phyloP scores from a whole-genome alignment of 306 rosid genomes.

The Dryas octopetala region DNA sequence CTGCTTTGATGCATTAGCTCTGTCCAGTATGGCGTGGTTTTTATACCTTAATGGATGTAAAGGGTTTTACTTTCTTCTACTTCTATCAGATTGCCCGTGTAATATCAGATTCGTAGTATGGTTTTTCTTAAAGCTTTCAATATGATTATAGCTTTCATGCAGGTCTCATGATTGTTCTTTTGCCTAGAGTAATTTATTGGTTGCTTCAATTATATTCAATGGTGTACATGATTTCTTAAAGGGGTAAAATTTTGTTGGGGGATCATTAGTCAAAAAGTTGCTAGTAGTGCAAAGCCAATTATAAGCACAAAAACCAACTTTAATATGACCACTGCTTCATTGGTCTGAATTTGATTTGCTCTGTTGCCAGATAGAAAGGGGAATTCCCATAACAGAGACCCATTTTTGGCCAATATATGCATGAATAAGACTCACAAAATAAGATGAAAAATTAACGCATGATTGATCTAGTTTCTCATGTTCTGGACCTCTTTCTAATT shows the following conservation, averaged over 20 bases:
- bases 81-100: no score
- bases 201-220: not conserved
- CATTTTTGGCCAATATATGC: not conserved
- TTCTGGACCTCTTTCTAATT: not conserved
- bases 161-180: not conserved
- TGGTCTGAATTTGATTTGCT: not conserved
- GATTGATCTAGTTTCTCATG: not conserved
- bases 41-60: no score
- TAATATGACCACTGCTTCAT: not conserved
- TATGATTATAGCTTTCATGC: not conserved
- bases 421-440: not conserved
- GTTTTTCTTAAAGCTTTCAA: not conserved
- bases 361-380: not conserved
- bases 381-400: not conserved
- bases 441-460: not conserved
- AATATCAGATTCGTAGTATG: no score
- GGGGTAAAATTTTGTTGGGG: not conserved
- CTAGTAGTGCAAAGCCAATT: not conserved
- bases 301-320: not conserved
- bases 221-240: conserved; percentile 5
- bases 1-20: not conserved
- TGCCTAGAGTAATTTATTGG: not conserved
- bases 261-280: conserved; percentile 14
- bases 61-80: no score
- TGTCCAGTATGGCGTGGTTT: no score